Percentiles rank a stretch among this genome's conserved stretches.
Conservation (phyloP, 768 basidiomycete genomes). For the Suillus clintonianus region DNA sequence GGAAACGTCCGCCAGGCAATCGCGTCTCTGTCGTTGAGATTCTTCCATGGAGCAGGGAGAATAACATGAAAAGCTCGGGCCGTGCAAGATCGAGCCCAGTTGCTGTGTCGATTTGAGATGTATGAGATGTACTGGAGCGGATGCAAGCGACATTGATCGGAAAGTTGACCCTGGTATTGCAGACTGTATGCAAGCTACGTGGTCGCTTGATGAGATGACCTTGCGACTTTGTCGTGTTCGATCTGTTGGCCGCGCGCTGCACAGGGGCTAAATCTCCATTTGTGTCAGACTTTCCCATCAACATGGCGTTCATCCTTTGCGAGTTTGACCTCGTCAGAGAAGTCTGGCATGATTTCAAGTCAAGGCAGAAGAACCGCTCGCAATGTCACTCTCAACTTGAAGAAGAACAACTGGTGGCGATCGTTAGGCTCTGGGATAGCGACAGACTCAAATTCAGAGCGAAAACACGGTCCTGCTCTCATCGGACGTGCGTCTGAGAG, state of each 20-base stretch:
- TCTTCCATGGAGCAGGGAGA: not conserved
- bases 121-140: not conserved
- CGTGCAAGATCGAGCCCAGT: not conserved
- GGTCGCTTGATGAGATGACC: not conserved
- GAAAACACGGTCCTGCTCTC: not conserved
- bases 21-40: not conserved
- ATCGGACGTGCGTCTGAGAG: constrained; percentile 6
- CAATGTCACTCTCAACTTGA: constrained; percentile 3
- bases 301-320: not conserved
- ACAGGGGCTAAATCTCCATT: constrained; percentile 2
- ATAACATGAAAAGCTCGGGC: not conserved
- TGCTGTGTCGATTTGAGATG: not conserved
- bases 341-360: constrained; percentile 8
- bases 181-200: not conserved
- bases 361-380: constrained; percentile 10
- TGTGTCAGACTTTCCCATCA: constrained; percentile 5
- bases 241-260: not conserved
- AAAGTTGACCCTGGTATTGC: not conserved
- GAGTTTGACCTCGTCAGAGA: not conserved
- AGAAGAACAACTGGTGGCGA: not conserved
- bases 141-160: not conserved
- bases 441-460: constrained; percentile 1
- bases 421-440: not conserved
- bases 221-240: constrained; percentile 3
- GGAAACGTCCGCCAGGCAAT: not conserved